These are phyloP conservation scores for Boletus barrowsii DNA, from an alignment of 768 basidiomycete genomes.

Conservation along the genomic window DNA sequence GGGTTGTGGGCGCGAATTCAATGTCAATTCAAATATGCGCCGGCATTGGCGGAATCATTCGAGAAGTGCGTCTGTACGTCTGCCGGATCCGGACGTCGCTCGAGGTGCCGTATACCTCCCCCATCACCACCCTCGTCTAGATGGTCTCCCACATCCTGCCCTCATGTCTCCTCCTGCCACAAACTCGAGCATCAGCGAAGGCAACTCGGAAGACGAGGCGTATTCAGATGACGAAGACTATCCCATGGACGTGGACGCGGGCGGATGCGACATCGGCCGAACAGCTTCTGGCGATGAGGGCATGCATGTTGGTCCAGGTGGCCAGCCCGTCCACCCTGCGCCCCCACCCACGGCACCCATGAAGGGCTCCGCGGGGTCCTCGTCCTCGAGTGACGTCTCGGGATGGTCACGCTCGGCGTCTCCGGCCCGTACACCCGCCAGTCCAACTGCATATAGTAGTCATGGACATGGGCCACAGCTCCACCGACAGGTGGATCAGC, in stretches of 20 bases:
- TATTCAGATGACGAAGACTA: conserved; percentile 27
- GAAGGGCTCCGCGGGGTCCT: conserved; percentile 22
- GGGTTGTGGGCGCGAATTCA: conserved; percentile 73
- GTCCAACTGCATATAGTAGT: conserved; percentile 5
- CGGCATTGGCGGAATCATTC: conserved; percentile 72
- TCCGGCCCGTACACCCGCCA: conserved; percentile 16
- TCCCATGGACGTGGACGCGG: conserved; percentile 25
- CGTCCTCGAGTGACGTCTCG: conserved; percentile 23
- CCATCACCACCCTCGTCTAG: conserved; percentile 11
- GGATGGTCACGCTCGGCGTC: conserved; percentile 27
- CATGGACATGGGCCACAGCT: conserved; percentile 8
- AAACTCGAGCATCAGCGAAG: conserved; percentile 28
- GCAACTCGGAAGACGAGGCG: conserved; percentile 27
- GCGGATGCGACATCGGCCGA: conserved; percentile 2
- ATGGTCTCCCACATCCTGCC: conserved; percentile 5
- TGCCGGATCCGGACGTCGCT: conserved; percentile 21
- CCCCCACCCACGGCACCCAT: conserved; percentile 4
- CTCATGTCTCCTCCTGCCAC: conserved; percentile 32
- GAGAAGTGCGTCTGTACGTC: conserved; percentile 20
- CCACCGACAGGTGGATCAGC: conserved; percentile 21
- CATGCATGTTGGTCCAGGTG: conserved; percentile 4
- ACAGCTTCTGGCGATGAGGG: conserved; percentile 9
- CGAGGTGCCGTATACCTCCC: conserved; percentile 13
- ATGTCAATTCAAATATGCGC: conserved; percentile 84
- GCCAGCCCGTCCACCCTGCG: background rate